These are phyloP conservation scores for Trifolium repens DNA, from an alignment of 306 rosid species.

Conservation along the genomic window DNA sequence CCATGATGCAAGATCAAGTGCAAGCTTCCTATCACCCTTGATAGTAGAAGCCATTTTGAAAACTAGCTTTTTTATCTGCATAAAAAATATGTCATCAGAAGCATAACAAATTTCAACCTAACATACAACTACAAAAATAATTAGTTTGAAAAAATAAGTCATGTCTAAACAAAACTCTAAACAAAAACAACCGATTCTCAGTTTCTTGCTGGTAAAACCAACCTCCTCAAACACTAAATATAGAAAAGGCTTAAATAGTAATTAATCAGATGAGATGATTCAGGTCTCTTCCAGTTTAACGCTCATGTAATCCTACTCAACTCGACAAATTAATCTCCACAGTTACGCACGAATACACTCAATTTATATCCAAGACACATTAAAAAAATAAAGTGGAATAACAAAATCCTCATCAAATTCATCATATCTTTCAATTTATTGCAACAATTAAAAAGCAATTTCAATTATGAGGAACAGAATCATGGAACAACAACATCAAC, in stretches of 20 bases:
- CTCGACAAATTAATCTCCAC: not conserved
- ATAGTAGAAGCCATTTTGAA: slow-evolving; percentile 57
- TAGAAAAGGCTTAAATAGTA: too few species aligned
- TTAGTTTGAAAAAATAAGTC: not conserved
- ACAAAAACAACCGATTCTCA: too few species aligned
- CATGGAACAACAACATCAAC: slow-evolving; percentile 17
- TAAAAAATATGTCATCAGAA: slow-evolving; percentile 31
- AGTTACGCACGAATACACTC: not conserved
- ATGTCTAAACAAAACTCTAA: too few species aligned
- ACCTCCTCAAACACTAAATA: slow-evolving; percentile 2
- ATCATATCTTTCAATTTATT: not conserved
- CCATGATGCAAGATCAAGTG: slow-evolving; percentile 76
- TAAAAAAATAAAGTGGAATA: not conserved
- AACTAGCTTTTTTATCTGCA: slow-evolving; percentile 11
- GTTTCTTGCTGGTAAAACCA: not conserved
- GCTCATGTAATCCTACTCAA: not conserved
- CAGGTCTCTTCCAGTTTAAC: not conserved
- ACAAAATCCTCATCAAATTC: not conserved
- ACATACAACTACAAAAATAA: not conserved
- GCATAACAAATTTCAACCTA: slow-evolving; percentile 18
- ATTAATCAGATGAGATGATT: not conserved
- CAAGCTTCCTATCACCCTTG: slow-evolving; percentile 60
- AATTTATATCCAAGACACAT: not conserved
- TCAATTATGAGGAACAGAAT: slow-evolving; percentile 7
- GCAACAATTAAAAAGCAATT: not conserved